These are phyloP conservation scores for Cystobasidium ongulense DNA, from an alignment of 768 basidiomycete species.

Conservation along the genomic window DNA sequence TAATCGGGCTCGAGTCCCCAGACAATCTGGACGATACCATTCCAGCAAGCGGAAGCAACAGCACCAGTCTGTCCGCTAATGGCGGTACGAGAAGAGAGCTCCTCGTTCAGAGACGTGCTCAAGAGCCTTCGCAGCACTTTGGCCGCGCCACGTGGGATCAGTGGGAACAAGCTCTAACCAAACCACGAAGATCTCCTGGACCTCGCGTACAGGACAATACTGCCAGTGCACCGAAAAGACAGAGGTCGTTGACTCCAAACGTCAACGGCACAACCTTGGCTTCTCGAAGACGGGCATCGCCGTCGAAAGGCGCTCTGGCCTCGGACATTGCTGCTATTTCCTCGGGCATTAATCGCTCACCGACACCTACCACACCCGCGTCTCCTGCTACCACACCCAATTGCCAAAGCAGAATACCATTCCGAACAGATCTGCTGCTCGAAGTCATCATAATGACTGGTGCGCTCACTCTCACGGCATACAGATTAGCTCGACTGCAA, in stretches of 20 bases:
- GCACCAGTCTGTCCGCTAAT: background rate
- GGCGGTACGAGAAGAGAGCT: background rate
- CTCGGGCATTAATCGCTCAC: background rate
- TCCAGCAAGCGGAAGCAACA: background rate
- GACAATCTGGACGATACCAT: background rate
- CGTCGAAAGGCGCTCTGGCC: background rate
- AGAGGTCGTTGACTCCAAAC: background rate
- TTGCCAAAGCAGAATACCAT: conserved; percentile 3
- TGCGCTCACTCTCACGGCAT: conserved; percentile 34
- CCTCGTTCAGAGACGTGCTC: background rate
- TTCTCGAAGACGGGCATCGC: background rate
- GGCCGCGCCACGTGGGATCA: background rate
- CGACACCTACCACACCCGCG: background rate
- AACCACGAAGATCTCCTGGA: conserved; percentile 7
- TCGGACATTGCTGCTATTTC: background rate
- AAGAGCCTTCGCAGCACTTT: conserved; percentile 18
- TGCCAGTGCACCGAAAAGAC: background rate
- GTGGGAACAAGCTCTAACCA: conserved; percentile 16
- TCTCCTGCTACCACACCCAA: background rate
- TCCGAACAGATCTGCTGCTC: conserved; percentile 35
- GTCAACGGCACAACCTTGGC: background rate
- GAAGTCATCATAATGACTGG: conserved; percentile 39
- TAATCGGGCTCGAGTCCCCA: background rate
- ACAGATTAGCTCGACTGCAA: conserved; percentile 30
- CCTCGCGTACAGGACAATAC: background rate